phyloP scores from a whole-genome alignment of 2,329 filamentous ascomycete species.

The Scytalidium sp. region DNA sequence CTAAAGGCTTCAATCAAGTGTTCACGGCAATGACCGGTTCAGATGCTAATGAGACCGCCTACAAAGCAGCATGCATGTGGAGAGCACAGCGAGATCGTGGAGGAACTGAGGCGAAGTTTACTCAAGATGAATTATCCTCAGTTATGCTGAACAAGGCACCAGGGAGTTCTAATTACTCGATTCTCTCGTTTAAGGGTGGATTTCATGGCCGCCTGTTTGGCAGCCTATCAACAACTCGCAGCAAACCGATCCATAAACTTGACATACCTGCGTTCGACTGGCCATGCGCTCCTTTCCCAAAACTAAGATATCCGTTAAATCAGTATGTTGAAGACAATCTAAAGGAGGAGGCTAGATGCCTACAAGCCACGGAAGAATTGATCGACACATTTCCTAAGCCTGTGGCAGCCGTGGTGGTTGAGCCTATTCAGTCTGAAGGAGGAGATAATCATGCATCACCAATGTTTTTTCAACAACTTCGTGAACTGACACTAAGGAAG shows the following conservation, averaged over 20 bases:
- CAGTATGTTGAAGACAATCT: conserved; percentile 64
- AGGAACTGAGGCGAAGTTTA: conserved; percentile 59
- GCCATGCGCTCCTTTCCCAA: conserved; percentile 72
- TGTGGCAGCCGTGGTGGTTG: conserved; percentile 69
- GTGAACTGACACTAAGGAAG: conserved; percentile 64
- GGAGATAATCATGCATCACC: conserved; percentile 78
- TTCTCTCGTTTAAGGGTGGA: conserved; percentile 70
- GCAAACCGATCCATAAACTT: conserved; percentile 77
- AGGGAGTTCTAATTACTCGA: conserved; percentile 68
- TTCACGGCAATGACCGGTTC: conserved; percentile 75
- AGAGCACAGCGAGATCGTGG: conserved; percentile 67
- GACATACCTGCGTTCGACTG: conserved; percentile 81
- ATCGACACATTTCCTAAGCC: conserved; percentile 63
- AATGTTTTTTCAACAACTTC: conserved; percentile 70
- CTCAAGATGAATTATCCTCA: conserved; percentile 63
- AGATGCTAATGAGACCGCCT: conserved; percentile 77
- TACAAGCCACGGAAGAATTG: conserved; percentile 66
- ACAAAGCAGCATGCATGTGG: conserved; percentile 82
- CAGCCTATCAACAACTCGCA: conserved; percentile 70
- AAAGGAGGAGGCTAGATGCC: conserved; percentile 66
- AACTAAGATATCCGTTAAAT: conserved; percentile 69
- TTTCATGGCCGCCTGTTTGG: conserved; percentile 80
- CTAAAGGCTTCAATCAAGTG: conserved; percentile 69
- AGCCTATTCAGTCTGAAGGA: conserved; percentile 76
- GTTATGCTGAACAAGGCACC: conserved; percentile 68